phyloP scores from a whole-genome alignment of 768 basidiomycete species.

The Mycena vitilis region DNA sequence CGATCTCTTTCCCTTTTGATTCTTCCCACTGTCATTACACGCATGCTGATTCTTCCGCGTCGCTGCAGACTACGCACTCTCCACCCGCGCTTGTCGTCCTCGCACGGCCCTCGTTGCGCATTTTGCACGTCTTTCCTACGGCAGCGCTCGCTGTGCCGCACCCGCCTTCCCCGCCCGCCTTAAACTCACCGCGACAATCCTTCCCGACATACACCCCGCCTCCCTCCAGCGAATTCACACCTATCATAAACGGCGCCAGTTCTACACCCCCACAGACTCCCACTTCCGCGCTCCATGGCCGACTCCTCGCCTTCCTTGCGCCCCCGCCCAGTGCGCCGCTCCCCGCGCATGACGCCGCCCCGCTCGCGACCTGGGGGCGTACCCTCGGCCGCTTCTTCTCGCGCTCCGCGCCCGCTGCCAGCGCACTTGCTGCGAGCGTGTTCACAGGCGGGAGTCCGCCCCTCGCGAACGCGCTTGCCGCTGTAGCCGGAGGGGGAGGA shows the following conservation, averaged over 20 bases:
- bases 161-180: background rate
- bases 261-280: conserved; percentile 17
- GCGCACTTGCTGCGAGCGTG: background rate
- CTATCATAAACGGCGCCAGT: no score
- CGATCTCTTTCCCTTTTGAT: background rate
- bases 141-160: conserved; percentile 9
- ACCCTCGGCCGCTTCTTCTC: conserved; percentile 31
- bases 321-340: conserved; percentile 15
- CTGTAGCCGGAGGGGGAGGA: conserved; percentile 39
- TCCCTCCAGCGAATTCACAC: background rate
- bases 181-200: background rate
- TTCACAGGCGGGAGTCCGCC: background rate
- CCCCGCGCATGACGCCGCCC: background rate
- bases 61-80: conserved; percentile 27
- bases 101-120: conserved; percentile 16
- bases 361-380: conserved; percentile 19
- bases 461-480: background rate
- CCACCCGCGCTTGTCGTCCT: conserved; percentile 34
- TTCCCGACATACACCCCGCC: background rate
- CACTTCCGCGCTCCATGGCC: conserved; percentile 27
- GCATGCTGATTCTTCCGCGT: background rate
- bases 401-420: conserved; percentile 20
- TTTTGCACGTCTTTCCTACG: conserved; percentile 36
- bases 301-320: conserved; percentile 35
- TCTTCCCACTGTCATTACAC: background rate